These are phyloP conservation scores for Moricandia moricandioides DNA, from an alignment of 345 rosid genomes.

Conservation along the genomic window DNA sequence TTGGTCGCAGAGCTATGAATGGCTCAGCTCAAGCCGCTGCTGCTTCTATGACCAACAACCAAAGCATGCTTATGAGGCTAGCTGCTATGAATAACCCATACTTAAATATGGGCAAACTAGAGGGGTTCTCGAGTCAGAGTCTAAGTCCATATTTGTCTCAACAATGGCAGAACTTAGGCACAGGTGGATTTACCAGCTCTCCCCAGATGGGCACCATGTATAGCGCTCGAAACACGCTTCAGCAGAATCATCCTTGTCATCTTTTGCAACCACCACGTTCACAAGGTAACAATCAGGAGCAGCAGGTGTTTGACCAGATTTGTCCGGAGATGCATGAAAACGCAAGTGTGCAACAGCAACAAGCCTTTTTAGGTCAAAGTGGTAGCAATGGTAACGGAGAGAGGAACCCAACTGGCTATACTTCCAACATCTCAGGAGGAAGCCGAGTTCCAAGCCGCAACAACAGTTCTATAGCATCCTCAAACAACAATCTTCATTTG, in stretches of 20 bases:
- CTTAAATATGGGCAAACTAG: conserved; percentile 22
- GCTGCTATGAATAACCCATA: conserved; percentile 26
- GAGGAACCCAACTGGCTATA: conserved; percentile 29
- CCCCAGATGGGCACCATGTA: conserved; percentile 19
- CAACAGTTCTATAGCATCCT: conserved; percentile 19
- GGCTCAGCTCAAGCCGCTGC: conserved; percentile 34
- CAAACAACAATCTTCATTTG: conserved; percentile 21
- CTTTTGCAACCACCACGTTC: conserved; percentile 24
- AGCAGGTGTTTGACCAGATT: too few relatives aligned
- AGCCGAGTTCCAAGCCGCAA: conserved; percentile 32
- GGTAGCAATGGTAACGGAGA: conserved; percentile 25
- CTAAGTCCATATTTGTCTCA: conserved; percentile 26
- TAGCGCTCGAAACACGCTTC: conserved; percentile 17
- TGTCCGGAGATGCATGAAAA: too few relatives aligned
- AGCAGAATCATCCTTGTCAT: conserved; percentile 27
- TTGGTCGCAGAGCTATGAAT: conserved; percentile 31
- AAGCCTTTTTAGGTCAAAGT: conserved; percentile 30
- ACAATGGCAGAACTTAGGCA: conserved; percentile 25
- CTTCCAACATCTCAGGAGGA: conserved; percentile 30
- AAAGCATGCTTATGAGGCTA: conserved; percentile 40
- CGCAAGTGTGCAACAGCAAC: conserved; percentile 20
- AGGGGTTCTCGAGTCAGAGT: conserved; percentile 20
- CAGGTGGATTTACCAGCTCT: conserved; percentile 22
- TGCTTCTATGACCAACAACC: conserved; percentile 39
- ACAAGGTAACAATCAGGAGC: conserved; percentile 33